phyloP scores from a whole-genome alignment of 495 filamentous ascomycete genomes.

The Aspergillus biplanus region DNA sequence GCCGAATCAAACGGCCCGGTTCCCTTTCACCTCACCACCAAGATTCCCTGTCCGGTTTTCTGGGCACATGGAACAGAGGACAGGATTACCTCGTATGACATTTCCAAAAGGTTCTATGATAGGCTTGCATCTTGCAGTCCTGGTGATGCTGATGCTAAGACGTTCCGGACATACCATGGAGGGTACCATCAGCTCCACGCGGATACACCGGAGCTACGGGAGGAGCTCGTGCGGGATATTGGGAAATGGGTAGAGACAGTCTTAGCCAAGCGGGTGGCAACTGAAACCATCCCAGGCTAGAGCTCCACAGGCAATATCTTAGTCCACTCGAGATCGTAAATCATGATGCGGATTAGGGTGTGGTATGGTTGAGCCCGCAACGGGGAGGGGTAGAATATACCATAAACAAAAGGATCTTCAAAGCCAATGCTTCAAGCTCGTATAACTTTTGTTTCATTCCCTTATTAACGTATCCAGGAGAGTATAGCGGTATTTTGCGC shows the following conservation, averaged over 20 bases:
- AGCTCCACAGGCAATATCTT: too few relatives aligned
- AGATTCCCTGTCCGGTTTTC: constrained; percentile 9
- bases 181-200: constrained; percentile 73
- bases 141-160: constrained; percentile 57
- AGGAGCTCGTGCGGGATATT: constrained; percentile 68
- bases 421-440: too few relatives aligned
- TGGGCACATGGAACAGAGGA: constrained; percentile 48
- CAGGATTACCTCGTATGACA: constrained; percentile 60
- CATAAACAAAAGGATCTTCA: too few relatives aligned
- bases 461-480: too few relatives aligned
- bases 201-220: constrained; percentile 62
- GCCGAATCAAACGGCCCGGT: constrained; percentile 6
- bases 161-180: constrained; percentile 72
- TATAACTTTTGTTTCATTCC: too few relatives aligned
- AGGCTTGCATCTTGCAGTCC: constrained; percentile 29
- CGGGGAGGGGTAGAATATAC: too few relatives aligned
- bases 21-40: neutral
- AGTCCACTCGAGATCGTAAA: too few relatives aligned
- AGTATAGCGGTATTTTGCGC: too few relatives aligned
- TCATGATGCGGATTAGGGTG: too few relatives aligned
- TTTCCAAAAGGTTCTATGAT: constrained; percentile 63
- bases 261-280: neutral
- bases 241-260: constrained; percentile 62
- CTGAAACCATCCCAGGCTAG: too few relatives aligned
- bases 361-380: too few relatives aligned